phyloP scores from a whole-genome alignment of 2,329 filamentous ascomycete genomes.

The Zelopaecilomyces penicillatus region DNA sequence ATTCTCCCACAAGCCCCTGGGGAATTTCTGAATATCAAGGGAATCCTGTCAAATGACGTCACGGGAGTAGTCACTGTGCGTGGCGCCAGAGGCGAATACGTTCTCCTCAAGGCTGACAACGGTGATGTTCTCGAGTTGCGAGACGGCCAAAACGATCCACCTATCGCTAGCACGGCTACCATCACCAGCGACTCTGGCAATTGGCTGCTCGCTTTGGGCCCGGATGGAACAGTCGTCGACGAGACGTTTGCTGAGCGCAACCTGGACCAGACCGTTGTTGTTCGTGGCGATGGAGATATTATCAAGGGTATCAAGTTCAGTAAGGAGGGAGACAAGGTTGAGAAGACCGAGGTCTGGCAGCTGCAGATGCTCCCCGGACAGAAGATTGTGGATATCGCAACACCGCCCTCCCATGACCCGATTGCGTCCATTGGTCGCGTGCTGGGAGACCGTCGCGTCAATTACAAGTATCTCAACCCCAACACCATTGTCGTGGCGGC shows the following conservation, averaged over 20 bases:
- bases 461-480: slow-evolving; percentile 94
- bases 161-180: slow-evolving; percentile 35
- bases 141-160: slow-evolving; percentile 5
- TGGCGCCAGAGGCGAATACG: slow-evolving; percentile 52
- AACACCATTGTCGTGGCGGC: slow-evolving; percentile 74
- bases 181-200: slow-evolving; percentile 45
- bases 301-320: slow-evolving; percentile 49
- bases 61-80: slow-evolving; percentile 50
- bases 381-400: slow-evolving; percentile 58
- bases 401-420: slow-evolving; percentile 68
- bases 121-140: slow-evolving; percentile 42
- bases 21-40: slow-evolving; percentile 57
- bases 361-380: slow-evolving; percentile 61
- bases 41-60: slow-evolving; percentile 53
- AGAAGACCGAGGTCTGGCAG: slow-evolving; percentile 56
- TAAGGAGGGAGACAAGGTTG: slow-evolving; percentile 30
- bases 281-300: slow-evolving; percentile 38
- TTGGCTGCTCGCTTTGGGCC: slow-evolving; percentile 46
- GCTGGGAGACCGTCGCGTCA: slow-evolving; percentile 80
- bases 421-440: slow-evolving; percentile 94
- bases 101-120: slow-evolving; percentile 44
- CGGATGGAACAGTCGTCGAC: slow-evolving; percentile 37
- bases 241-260: slow-evolving; percentile 36
- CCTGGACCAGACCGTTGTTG: slow-evolving; percentile 47
- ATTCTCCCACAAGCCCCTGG: slow-evolving; percentile 48